Base-by-base conservation (phyloP, 2,329 filamentous ascomycete species). In the Cordyceps cateniannulata region DNA sequence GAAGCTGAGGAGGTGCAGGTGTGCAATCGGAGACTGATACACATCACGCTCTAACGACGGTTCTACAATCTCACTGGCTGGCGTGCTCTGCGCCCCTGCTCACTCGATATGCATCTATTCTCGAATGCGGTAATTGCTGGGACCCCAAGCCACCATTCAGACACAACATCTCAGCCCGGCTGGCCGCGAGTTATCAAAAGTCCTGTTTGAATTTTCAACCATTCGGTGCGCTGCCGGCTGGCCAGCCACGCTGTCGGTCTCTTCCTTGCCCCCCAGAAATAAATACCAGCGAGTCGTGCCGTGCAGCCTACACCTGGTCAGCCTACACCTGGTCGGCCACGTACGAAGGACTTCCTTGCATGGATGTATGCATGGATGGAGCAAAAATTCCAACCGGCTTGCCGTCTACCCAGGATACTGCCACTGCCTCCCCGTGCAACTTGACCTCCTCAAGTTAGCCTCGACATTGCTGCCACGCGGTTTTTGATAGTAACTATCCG, bases 41-140 rank as follows among this genome's bases (percentile, higher is more conserved):
- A 3, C n/a, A 16, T 16, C 35, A 48, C 20, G 27, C 22, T 25
- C n/a, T 44, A 40, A 5, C 3, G 24, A 35, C 25, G 18, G 38
- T 22, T n/a, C 38, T n/a, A 20, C 27, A 45, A 44, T 27, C n/a
- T 51, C 38, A 59, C n/a, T 44, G 48, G 56, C 16, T 24, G 38
- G 18, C 12, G 35, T 9, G 20, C 45, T 32, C 18, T 18, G 54
- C 9, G 16, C 8, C 3, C 47, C 18, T 58, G 53, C 27, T 48
- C 44, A 50, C 42, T 58, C 27, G 16, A 52, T 47, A 52, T 45
- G 56, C 48, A 59, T 51, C 18, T 16, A 52, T 45, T 59, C 45
- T 52, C 56, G 18, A 59, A 59, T 51, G 24, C 47, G 56, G 56
- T 20, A 59, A 59, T 44, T 32, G 38, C 56, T 59, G 56, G 56